phyloP scores from a whole-genome alignment of 208 protist species.

The Crithidia mellificae region DNA sequence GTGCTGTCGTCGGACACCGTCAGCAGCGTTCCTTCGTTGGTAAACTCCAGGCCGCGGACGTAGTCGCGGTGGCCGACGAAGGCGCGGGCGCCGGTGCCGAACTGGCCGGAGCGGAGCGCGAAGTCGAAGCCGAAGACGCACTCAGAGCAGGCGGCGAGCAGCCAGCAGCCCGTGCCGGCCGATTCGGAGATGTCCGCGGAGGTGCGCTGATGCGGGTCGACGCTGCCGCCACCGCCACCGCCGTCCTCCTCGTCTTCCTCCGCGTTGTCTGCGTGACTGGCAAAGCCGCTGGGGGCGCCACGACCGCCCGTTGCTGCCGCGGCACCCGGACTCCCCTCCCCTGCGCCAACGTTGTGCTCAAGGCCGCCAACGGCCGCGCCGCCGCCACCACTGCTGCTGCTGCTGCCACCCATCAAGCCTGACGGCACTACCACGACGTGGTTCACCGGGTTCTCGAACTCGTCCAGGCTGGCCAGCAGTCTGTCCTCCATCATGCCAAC shows the following conservation, averaged over 20 bases:
- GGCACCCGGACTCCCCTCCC: background rate
- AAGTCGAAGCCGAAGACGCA: constrained; percentile 76
- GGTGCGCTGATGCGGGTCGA: background rate
- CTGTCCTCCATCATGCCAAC: constrained; percentile 46
- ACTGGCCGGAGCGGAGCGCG: constrained; percentile 35
- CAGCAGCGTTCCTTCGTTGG: constrained; percentile 51
- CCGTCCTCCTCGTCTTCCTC: constrained; percentile 1
- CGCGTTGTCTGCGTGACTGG: background rate
- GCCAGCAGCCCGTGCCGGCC: constrained; percentile 42
- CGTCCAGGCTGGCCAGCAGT: constrained; percentile 71
- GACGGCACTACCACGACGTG: constrained; percentile 65
- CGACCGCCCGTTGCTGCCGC: too few species aligned
- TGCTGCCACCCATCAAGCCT: constrained; percentile 33
- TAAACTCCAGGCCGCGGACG: constrained; percentile 80
- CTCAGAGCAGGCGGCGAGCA: constrained; percentile 83
- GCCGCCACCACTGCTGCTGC: too few species aligned
- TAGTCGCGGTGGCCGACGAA: constrained; percentile 82
- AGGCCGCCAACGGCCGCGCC: background rate
- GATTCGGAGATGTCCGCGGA: constrained; percentile 11
- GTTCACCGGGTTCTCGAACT: constrained; percentile 85
- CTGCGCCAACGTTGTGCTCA: constrained; percentile 8
- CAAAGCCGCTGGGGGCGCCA: too few species aligned
- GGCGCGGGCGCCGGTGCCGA: constrained; percentile 46
- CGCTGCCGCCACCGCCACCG: constrained; percentile 5
- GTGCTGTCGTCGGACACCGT: constrained; percentile 85